Base-by-base conservation (phyloP, 2,329 filamentous ascomycete genomes). In the Coniochaeta prunicola region DNA sequence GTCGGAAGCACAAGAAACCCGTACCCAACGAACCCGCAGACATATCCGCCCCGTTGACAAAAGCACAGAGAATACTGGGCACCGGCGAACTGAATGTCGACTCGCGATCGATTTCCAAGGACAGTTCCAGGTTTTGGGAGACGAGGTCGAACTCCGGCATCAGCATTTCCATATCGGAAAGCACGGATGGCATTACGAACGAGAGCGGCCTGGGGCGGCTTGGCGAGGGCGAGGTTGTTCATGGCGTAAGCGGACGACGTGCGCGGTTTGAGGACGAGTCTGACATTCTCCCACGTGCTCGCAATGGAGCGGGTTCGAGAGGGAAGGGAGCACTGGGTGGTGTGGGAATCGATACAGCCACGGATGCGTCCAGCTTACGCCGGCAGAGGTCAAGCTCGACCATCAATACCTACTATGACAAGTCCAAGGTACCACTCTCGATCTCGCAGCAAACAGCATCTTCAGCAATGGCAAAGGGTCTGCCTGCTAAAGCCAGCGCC, bases 371-470 rank as follows among this genome's bases (percentile, higher is more conserved):
- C 2, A 77, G 73, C 58, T 61, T 81, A 36, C 74, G 76, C 42
- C 77, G 81, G 55, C 77, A 76, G 33, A 73, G 76, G 53, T 85
- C 82, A 2, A 77, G 73, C 38, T 83, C 81, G 4, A 84, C 81
- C n/a, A 77, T 84, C 60, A 73, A 73, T 33, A 82, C 81, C 0
- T 82, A 78, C 69, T 85, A 85, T 67, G 81, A 85, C 69, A 80
- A 80, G 65, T 68, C 78, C 5, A 82, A 81, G 64, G 74, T 81
- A 54, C 80, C 81, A 12, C 73, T 84, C 5, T 75, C 79, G n/a
- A 78, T 83, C 60, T 83, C 81, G 1, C 82, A 84, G 64, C 82
- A 85, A 66, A 84, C 82, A 0, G 83, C 81, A 0, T 79, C 75
- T 48, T 83, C 81, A 1, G 79, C 81, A 60, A 84, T 85, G 77